Evolutionary conservation across 2,329 filamentous ascomycete genomes (phyloP), one percentile per base, ranked within the genome.

Genomic region (Claviceps sp.): DNA sequence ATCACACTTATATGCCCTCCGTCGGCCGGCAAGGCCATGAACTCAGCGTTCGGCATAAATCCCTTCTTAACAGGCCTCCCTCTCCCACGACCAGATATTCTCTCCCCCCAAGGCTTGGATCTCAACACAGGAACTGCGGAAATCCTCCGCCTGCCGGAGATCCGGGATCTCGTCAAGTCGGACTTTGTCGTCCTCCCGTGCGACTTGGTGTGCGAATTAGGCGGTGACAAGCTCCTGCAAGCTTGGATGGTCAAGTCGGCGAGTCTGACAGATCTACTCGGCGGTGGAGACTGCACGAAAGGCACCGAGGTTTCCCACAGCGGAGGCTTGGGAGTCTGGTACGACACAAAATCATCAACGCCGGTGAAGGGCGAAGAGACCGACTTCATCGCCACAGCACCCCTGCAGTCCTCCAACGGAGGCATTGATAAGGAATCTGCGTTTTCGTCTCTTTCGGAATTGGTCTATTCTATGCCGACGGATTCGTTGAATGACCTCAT

Each of bases 131-230:
- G 89, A 49, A 97, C 93, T 6, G 90, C 88, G 7, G 85, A 95
- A 61, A 82, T 97, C 20, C 78, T 98, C 50, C 81, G 90, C 9
- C 75, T 95, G 8, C 85, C 87, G 1, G 86, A 95, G 64, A 81
- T 97, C 45, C 83, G 85, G 62, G 74, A 76, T n/a, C 76, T 82
- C 7, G 80, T 98, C 59, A 88, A 80, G 50, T 81, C 82, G 13
- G 88, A 98, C 68, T 97, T 98, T 62, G 72, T 96, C 26, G 80
- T 97, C 3, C 73, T 98, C 4, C 91, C 93, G 0, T 98, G 93
- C 67, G 93, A 98, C 65, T 74, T 98, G 6, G 82, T 98, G 40
- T 96, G 89, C 64, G 90, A 95, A 62, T 72, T 97, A 16, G 83
- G 86, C 2, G 90, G 89, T 13, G 85, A 89, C 59, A 80, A 83